Conservation (phyloP, 2,329 filamentous ascomycete species). For the Didymella segeticola region DNA sequence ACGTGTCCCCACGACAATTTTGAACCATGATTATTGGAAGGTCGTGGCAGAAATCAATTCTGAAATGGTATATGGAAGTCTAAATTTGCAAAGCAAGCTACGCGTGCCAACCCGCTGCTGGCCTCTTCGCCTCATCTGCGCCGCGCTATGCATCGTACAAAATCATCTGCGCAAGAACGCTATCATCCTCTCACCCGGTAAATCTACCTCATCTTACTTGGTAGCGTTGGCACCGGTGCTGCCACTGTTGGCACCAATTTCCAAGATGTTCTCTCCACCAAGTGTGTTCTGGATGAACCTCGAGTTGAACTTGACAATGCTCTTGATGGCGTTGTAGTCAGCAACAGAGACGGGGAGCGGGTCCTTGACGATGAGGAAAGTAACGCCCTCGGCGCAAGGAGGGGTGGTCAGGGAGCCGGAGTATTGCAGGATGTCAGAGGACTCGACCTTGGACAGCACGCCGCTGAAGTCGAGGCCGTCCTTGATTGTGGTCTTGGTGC, state of each 20-base stretch:
- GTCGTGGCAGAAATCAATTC: neutral
- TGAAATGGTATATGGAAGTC: neutral
- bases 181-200: neutral
- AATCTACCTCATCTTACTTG: neutral
- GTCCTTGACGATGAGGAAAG: constrained; percentile 60
- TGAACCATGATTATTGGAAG: neutral
- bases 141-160: constrained; percentile 1
- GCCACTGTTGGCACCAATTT: constrained; percentile 24
- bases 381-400: constrained; percentile 65
- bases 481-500: constrained; percentile 43
- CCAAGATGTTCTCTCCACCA: constrained; percentile 55
- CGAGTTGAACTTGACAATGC: constrained; percentile 62
- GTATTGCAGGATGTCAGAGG: constrained; percentile 58
- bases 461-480: constrained; percentile 54
- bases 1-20: too few species aligned
- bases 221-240: neutral
- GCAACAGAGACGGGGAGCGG: constrained; percentile 57
- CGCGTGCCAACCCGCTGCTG: neutral
- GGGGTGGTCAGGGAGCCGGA: constrained; percentile 67
- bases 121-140: neutral
- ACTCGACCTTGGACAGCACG: constrained; percentile 48
- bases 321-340: constrained; percentile 61
- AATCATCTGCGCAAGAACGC: neutral
- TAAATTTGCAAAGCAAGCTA: neutral
- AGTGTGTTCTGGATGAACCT: constrained; percentile 61